Evolutionary conservation across 1,284 basidiomycete species (phyloP).

Genomic region (Ganoderma meredithae): DNA sequence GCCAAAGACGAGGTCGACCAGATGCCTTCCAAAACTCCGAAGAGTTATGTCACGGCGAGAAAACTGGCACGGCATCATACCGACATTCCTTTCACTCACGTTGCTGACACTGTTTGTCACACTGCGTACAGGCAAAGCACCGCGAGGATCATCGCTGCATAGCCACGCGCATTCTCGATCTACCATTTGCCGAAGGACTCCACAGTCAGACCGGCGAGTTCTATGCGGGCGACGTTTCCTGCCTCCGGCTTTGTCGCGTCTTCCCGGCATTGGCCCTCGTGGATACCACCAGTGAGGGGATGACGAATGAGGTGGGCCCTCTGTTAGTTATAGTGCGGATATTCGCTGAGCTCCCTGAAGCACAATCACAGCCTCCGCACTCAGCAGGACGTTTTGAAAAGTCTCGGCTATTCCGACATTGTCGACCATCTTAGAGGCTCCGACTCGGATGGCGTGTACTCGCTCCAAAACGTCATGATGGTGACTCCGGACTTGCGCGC

Average conservation of each 20-base stretch:
- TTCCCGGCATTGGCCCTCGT: neutral
- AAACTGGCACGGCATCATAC: neutral
- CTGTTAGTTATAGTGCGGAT: neutral
- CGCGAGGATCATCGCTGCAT: slow-evolving; percentile 2
- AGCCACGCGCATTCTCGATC: neutral
- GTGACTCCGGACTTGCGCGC: neutral
- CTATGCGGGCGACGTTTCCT: neutral
- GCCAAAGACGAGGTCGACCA: neutral
- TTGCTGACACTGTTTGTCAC: neutral
- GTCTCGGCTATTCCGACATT: neutral
- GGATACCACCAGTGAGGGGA: neutral
- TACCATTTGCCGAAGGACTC: neutral
- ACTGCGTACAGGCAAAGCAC: neutral
- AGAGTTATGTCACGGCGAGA: neutral
- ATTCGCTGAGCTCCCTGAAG: neutral
- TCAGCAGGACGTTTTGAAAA: neutral
- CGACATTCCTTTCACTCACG: neutral
- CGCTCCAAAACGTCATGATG: neutral
- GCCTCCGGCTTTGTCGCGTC: neutral
- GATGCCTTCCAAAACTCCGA: neutral
- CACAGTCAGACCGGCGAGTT: neutral
- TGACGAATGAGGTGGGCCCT: neutral
- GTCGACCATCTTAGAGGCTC: neutral
- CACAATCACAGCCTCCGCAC: neutral
- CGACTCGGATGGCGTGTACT: neutral